Evolutionary conservation across 2,329 filamentous ascomycete genomes (phyloP), one percentile per base, ranked within the genome.

Genomic region (Ceratocystiopsis sp.): DNA sequence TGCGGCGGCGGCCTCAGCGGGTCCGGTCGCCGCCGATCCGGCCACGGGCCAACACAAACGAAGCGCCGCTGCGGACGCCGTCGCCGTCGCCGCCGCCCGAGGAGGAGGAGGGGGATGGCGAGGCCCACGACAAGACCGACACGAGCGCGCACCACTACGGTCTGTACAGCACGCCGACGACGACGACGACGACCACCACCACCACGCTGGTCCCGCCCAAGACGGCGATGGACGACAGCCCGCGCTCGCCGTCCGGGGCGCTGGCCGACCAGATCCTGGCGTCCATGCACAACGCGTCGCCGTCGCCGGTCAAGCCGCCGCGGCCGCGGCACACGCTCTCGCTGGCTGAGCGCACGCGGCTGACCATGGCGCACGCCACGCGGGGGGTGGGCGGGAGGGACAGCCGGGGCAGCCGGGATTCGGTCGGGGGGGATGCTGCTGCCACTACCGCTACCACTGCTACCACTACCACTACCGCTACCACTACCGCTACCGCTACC

Each of bases 261-360:
- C 53, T 69, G 47, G 72, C 72, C 1, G 68, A 77, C 45, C 61
- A 69, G 36, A 77, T 77, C 37, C 55, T 77, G 5, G 65, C 66
- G 13, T 71, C 68, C 0, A 69, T 77, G 55, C 60, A 66, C 19
- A 64, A 65, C 38, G 62, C 65, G 0, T 75, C 74, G 2, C 73
- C 73, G 0, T 78, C 75, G 0, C 75, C 75, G 0, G 55, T 61
- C 37, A 78, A 75, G 50, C 25, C 6, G 25, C 25, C 25, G 25
- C 69, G 64, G 45, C 60, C 63, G 0, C 65, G 73, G 0, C 73
- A 74, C 41, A 69, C 67, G 0, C 59, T 80, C 10, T 78, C 79
- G 0, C 68, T 91, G 0, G 71, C 80, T 4, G 85, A 93, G 54
- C 79, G 86, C 40, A 93, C 87, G 0, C 75, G 82, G 16, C 68